Conservation (phyloP, 371 early-diverging fungal species). For the Saksenaea vasiformis region DNA sequence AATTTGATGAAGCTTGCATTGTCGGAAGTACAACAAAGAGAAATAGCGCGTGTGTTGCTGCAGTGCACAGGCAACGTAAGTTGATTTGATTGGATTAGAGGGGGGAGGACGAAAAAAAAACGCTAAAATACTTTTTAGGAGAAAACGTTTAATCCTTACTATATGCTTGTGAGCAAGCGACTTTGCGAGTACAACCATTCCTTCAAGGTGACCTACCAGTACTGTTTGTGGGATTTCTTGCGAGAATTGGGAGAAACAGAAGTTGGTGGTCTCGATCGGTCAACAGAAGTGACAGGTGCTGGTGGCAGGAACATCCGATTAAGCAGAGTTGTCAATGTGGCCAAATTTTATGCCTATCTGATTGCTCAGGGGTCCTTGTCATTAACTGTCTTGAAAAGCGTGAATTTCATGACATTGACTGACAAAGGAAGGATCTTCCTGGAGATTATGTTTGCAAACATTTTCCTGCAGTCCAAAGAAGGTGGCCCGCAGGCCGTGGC, state of each 20-base stretch:
- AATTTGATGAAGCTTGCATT: slow-evolving; percentile 79
- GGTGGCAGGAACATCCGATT: slow-evolving; percentile 49
- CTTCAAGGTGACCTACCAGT: slow-evolving; percentile 92
- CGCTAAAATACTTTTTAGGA: slow-evolving; percentile 56
- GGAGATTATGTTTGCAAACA: slow-evolving; percentile 65
- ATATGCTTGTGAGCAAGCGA: slow-evolving; percentile 80
- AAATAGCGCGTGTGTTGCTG: slow-evolving; percentile 89
- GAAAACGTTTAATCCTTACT: slow-evolving; percentile 92
- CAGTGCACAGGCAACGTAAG: slow-evolving; percentile 87
- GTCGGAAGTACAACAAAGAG: slow-evolving; percentile 90
- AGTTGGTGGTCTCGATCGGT: slow-evolving; percentile 73
- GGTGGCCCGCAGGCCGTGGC: slow-evolving; percentile 54
- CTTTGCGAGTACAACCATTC: slow-evolving; percentile 78
- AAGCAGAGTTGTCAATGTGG: slow-evolving; percentile 70
- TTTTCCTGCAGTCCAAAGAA: slow-evolving; percentile 39
- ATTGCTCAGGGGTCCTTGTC: slow-evolving; percentile 64
- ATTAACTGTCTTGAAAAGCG: slow-evolving; percentile 68
- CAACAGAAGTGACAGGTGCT: slow-evolving; percentile 24
- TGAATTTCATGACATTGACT: slow-evolving; percentile 72
- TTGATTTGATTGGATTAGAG: not conserved
- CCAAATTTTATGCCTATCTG: slow-evolving; percentile 74
- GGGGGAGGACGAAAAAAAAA: not conserved
- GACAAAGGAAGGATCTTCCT: slow-evolving; percentile 65
- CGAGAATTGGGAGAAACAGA: slow-evolving; percentile 77
- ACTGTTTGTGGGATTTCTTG: slow-evolving; percentile 91